phyloP scores from a whole-genome alignment of 352 stramenopile genomes.

The Phytophthora melonis region DNA sequence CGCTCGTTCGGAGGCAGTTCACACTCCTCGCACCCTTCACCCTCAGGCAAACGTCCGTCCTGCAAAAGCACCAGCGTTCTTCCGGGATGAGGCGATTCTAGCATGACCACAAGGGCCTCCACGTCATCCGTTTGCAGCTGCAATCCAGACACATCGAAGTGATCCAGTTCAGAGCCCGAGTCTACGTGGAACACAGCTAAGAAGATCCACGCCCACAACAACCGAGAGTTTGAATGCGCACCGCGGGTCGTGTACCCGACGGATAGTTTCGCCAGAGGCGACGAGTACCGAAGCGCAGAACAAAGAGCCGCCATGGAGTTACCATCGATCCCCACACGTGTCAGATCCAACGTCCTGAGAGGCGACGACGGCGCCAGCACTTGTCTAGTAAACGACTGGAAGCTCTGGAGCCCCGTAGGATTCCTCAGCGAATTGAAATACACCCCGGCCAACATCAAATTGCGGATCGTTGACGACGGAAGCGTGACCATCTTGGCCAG shows the following conservation, averaged over 20 bases:
- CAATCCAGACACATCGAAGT: conserved; percentile 42
- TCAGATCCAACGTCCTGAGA: conserved; percentile 38
- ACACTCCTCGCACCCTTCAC: conserved; percentile 37
- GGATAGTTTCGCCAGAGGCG: conserved; percentile 28
- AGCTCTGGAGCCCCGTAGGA: conserved; percentile 18
- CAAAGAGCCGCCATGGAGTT: conserved; percentile 34
- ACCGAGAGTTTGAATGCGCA: conserved; percentile 19
- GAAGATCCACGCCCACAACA: conserved; percentile 56
- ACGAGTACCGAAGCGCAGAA: conserved; percentile 40
- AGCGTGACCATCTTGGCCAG: conserved; percentile 29
- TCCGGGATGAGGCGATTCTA: conserved; percentile 33
- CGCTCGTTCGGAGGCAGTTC: conserved; percentile 29
- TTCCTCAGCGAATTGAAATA: conserved; percentile 32
- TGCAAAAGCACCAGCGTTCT: conserved; percentile 28
- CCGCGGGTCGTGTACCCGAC: conserved; percentile 37
- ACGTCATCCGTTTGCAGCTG: conserved; percentile 19
- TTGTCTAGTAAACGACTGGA: conserved; percentile 26
- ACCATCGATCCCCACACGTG: conserved; percentile 22
- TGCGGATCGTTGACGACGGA: conserved; percentile 27
- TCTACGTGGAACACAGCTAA: conserved; percentile 54
- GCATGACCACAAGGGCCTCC: conserved; percentile 16
- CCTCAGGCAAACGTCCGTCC: conserved; percentile 24
- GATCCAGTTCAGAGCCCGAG: conserved; percentile 33
- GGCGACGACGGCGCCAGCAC: conserved; percentile 29
- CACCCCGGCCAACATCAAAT: conserved; percentile 24